Evolutionary conservation across 805 yeast genomes (phyloP).

Genomic region (Kuraishia molischiana): DNA sequence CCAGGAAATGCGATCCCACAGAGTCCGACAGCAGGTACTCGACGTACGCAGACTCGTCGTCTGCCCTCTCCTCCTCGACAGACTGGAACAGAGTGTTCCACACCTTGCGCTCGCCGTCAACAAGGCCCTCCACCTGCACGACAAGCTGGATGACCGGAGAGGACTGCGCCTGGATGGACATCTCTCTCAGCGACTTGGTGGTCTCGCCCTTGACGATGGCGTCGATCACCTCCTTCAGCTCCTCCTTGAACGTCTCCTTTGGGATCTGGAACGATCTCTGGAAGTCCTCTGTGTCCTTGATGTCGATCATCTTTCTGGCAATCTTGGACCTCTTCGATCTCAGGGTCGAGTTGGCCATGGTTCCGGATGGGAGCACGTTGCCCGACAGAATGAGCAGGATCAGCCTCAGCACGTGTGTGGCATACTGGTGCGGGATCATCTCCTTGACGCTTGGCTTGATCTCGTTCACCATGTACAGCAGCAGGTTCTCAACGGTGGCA

Average conservation of each 20-base stretch:
- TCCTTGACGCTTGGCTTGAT: slow-evolving; percentile 45
- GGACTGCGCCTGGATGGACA: slow-evolving; percentile 70
- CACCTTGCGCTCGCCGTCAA: slow-evolving; percentile 60
- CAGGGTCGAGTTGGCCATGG: slow-evolving; percentile 57
- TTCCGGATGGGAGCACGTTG: slow-evolving; percentile 64
- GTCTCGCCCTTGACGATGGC: slow-evolving; percentile 27
- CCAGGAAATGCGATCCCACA: slow-evolving; percentile 90
- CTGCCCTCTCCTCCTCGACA: slow-evolving; percentile 38
- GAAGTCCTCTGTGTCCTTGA: slow-evolving; percentile 68
- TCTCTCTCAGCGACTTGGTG: slow-evolving; percentile 47
- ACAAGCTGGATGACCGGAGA: slow-evolving; percentile 82
- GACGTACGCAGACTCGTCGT: slow-evolving; percentile 68
- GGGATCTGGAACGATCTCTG: slow-evolving; percentile 63
- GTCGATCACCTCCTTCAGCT: slow-evolving; percentile 40
- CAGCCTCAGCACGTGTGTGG: slow-evolving; percentile 79
- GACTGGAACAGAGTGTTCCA: slow-evolving; percentile 56
- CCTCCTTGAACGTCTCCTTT: slow-evolving; percentile 46
- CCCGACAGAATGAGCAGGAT: slow-evolving; percentile 67
- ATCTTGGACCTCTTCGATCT: slow-evolving; percentile 78
- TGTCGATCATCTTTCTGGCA: slow-evolving; percentile 90
- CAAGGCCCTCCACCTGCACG: slow-evolving; percentile 72
- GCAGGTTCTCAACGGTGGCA: slow-evolving; percentile 56
- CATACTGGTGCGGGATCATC: slow-evolving; percentile 70
- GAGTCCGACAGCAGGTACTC: slow-evolving; percentile 78
- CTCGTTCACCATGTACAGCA: slow-evolving; percentile 58